Base-by-base conservation (phyloP, 768 basidiomycete genomes). In the Collybia sordida region DNA sequence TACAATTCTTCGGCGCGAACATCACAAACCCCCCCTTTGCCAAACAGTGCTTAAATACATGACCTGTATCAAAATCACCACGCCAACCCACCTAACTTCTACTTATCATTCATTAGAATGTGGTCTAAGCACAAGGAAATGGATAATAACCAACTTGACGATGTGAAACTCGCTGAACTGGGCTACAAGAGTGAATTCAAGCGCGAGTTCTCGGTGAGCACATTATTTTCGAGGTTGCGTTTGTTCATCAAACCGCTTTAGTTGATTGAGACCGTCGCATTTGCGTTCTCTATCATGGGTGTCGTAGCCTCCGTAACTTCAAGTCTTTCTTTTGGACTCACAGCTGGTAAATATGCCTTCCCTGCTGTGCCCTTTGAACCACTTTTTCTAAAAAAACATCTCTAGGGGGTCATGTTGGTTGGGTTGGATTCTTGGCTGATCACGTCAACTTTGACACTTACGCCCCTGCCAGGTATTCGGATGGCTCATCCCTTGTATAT, bases 111-210 rank as follows among this genome's bases (percentile, higher is more conserved):
- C 31, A 31, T 14, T 31, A 12, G 31, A 31, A 31, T 11, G 31
- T 31, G 5, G 31, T 12, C 3, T 11, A 31, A 2, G 31, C 14
- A 7, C 31, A 11, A 31, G 14, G 31, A 11, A 31, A 31, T 11
- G 9, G 31, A 31, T 11, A 31, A 7, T 6, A 31, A 7, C 11
- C 31, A 31, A 31, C 31, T 11, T 14, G 86, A 89, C 57, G 72
- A 88, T 62, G 70, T 59, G 4, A 69, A 77, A 36, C 78, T 88
- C 17, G 86, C 85, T 8, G 67, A 78, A 52, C 77, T 89, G 27
- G 86, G 87, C 8, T 89, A 88, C 63, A 86, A 76, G 69, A 74
- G 77, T 61, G 85, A 87, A 65, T 88, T 89, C 67, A 83, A 72
- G 59, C 81, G 87, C 46, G 84, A 88, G 64, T 88, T 89, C 61